Percentiles rank a stretch among this genome's conserved stretches.
Conservation (phyloP, 129 eudicot genomes). For the Mikania micrantha region DNA sequence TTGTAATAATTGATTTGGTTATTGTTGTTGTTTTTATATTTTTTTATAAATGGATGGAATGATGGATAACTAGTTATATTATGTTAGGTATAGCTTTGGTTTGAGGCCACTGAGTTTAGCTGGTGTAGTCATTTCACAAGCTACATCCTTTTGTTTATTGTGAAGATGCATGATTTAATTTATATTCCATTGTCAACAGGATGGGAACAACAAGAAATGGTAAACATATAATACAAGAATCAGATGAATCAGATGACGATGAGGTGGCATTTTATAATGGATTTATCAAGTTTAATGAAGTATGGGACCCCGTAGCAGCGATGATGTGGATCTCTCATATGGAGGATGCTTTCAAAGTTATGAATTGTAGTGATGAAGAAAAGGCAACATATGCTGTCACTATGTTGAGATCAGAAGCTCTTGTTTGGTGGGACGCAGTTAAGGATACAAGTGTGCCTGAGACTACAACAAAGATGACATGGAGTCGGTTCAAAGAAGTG, state of each 20-base stretch:
- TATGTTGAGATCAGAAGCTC: constrained; percentile 6
- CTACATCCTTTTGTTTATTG: neutral
- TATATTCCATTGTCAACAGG: neutral
- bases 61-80: neutral
- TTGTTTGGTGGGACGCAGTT: neutral
- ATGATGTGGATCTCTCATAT: constrained; percentile 12
- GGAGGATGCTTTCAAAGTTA: neutral
- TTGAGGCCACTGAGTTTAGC: neutral
- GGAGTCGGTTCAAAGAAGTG: constrained; percentile 10
- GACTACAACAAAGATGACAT: constrained; percentile 8
- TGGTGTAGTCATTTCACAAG: neutral
- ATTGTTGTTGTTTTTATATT: neutral
- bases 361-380: constrained; percentile 1
- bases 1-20: neutral
- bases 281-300: neutral
- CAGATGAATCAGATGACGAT: neutral
- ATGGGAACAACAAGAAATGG: neutral
- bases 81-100: neutral
- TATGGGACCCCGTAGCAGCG: neutral
- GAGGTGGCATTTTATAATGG: neutral
- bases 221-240: neutral
- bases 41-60: neutral
- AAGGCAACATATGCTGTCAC: neutral
- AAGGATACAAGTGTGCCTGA: neutral
- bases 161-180: neutral